Percentiles rank a stretch among this genome's conserved stretches.
These are phyloP conservation scores for Lepiota subincarnata DNA, from an alignment of 768 basidiomycete genomes.

Conservation along the genomic window DNA sequence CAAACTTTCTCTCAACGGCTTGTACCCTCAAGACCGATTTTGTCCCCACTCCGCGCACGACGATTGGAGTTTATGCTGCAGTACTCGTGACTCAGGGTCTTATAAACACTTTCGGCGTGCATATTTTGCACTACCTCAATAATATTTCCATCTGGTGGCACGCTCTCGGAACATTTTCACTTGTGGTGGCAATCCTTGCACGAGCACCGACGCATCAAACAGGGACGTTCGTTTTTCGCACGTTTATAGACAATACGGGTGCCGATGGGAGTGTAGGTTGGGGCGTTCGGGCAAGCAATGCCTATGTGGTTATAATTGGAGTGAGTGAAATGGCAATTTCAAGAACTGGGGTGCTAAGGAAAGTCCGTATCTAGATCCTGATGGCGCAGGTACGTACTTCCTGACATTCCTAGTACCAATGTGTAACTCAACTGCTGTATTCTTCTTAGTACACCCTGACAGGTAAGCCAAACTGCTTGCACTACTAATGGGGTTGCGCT, in stretches of 20 bases:
- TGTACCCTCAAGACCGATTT: slow-evolving; percentile 58
- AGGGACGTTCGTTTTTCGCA: slow-evolving; percentile 63
- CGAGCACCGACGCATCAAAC: slow-evolving; percentile 70
- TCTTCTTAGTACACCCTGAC: slow-evolving; percentile 56
- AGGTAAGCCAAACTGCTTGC: slow-evolving; percentile 30
- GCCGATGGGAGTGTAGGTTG: slow-evolving; percentile 44
- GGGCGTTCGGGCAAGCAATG: slow-evolving; percentile 61
- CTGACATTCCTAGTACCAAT: neutral
- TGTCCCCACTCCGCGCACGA: slow-evolving; percentile 52
- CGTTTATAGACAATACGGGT: slow-evolving; percentile 70
- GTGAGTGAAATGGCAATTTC: slow-evolving; percentile 22
- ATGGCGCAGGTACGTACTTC: slow-evolving; percentile 52
- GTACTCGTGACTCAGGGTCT: slow-evolving; percentile 65
- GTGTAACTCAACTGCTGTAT: neutral
- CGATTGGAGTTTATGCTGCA: slow-evolving; percentile 65
- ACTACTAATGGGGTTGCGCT: neutral
- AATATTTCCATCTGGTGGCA: slow-evolving; percentile 76
- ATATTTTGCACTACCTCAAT: slow-evolving; percentile 60
- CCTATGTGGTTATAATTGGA: slow-evolving; percentile 69
- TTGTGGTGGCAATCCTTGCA: slow-evolving; percentile 66
- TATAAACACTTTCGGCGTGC: slow-evolving; percentile 74
- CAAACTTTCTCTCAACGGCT: slow-evolving; percentile 63
- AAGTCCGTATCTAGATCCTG: slow-evolving; percentile 37
- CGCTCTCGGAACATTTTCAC: slow-evolving; percentile 60
- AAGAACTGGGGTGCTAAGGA: neutral